phyloP scores from a whole-genome alignment of 805 yeast genomes.

The Ogataea minuta region DNA sequence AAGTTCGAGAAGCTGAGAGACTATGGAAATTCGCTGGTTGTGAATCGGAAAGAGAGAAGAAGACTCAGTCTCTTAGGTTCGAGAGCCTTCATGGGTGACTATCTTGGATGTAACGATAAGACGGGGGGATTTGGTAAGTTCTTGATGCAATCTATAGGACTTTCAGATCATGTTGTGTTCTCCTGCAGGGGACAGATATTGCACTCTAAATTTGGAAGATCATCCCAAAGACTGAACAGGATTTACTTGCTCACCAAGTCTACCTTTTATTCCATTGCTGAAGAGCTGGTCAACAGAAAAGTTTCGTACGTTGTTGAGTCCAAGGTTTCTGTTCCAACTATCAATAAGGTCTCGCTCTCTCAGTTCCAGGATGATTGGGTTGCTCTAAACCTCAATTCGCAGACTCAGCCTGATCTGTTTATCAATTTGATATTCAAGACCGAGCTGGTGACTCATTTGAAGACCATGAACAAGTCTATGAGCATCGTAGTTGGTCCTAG shows the following conservation, averaged over 20 bases:
- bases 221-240: constrained; percentile 75
- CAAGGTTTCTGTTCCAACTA: constrained; percentile 55
- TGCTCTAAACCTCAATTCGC: constrained; percentile 58
- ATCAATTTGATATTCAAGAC: constrained; percentile 84
- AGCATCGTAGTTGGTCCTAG: constrained; percentile 66
- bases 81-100: constrained; percentile 93
- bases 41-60: constrained; percentile 83
- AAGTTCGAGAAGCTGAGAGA: constrained; percentile 83
- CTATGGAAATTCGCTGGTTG: constrained; percentile 68
- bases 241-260: constrained; percentile 66
- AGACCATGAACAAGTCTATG: constrained; percentile 55
- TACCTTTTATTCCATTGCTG: constrained; percentile 68
- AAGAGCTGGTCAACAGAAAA: constrained; percentile 58
- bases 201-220: constrained; percentile 86
- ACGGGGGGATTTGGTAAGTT: constrained; percentile 74
- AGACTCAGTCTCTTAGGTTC: constrained; percentile 82
- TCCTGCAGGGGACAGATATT: constrained; percentile 81
- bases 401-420: constrained; percentile 71
- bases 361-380: constrained; percentile 90
- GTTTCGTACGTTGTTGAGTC: constrained; percentile 60
- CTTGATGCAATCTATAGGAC: constrained; percentile 64
- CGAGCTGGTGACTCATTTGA: constrained; percentile 75
- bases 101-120: constrained; percentile 75
- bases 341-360: constrained; percentile 66
- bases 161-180: constrained; percentile 68